Evolutionary conservation across 257 asterid genomes (phyloP).

Genomic region (Hygrophila difformis): DNA sequence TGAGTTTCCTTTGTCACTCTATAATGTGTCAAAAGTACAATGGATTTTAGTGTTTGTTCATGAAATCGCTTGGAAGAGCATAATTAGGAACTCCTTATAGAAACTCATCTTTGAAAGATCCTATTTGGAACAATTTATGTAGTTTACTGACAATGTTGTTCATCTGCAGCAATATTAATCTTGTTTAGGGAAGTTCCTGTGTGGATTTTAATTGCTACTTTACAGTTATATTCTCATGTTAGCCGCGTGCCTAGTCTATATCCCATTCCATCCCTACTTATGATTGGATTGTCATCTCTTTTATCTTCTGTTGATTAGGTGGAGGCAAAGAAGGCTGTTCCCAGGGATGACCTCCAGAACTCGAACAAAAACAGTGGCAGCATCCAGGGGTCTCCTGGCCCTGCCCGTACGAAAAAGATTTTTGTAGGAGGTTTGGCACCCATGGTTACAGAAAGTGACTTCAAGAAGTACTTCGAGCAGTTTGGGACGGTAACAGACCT

Average conservation of each 20-base stretch:
- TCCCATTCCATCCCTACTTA: too few species aligned
- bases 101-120: too few species aligned
- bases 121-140: too few species aligned
- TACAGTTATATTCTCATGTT: too few species aligned
- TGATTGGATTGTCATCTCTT: too few species aligned
- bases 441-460: constrained; percentile 68
- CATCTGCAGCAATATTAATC: too few species aligned
- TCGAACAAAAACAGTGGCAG: constrained; percentile 33
- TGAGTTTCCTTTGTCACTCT: not conserved
- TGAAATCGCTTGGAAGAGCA: not conserved
- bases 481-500: not conserved
- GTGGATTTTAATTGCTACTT: too few species aligned
- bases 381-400: constrained; percentile 51
- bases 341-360: constrained; percentile 44
- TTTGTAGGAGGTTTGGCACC: constrained; percentile 91
- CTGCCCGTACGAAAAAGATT: constrained; percentile 67
- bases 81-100: too few species aligned
- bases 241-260: too few species aligned
- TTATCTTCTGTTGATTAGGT: constrained; percentile 39
- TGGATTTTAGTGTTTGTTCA: not conserved
- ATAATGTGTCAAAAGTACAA: not conserved
- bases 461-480: constrained; percentile 64
- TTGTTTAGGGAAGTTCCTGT: too few species aligned
- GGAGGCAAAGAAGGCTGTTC: constrained; percentile 93
- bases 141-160: too few species aligned